Evolutionary conservation across 176 grass and related monocot species (phyloP), one percentile per base, ranked within the genome.

Genomic region (Ensete ventricosum): DNA sequence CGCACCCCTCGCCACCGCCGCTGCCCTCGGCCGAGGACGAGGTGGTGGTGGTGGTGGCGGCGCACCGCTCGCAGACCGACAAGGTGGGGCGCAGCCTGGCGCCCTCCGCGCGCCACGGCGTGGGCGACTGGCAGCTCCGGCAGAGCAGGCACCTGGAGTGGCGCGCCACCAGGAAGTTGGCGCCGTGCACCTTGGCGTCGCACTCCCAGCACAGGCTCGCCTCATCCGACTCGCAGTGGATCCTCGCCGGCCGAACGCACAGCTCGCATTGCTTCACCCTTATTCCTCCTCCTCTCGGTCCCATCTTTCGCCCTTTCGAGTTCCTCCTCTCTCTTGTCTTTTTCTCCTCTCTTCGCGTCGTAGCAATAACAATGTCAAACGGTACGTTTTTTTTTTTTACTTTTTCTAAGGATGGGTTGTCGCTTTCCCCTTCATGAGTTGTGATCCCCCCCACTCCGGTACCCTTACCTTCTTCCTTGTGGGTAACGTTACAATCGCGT

Each of bases 91-190:
- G 27, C 11, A 73, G 71, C 11, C 79, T 23, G 71, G 71, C 10
- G 65, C 79, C 79, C 55, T 83, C 86, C 74, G 59, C 79, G 65
- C 79, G 69, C 77, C 82, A 84, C 58, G 73, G 34, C 9, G 10
- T 53, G 22, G 59, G 52, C 1, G 71, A 73, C 52, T 73, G 71
- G 51, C 71, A 73, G 20, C 71, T 54, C 71, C 71, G 71, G 71
- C 71, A 73, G n/a, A 73, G 71, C n/a, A 73, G 52, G 71, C 50
- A 26, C 23, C 71, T 53, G 5, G 23, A 23, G 77, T 96, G 93
- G 0, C 93, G 85, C 1, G 89, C 91, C 49, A 91, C 89, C 52
- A 96, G 93, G 83, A 96, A 90, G 79, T 93, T 98, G 24, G 94
- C 94, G 50, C 94, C 88, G 74, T 98, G 94, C 3, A 98, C 94